Percentiles rank a stretch among this genome's conserved stretches.
phyloP scores from a whole-genome alignment of 306 rosid genomes.

The Potentilla sterilis region DNA sequence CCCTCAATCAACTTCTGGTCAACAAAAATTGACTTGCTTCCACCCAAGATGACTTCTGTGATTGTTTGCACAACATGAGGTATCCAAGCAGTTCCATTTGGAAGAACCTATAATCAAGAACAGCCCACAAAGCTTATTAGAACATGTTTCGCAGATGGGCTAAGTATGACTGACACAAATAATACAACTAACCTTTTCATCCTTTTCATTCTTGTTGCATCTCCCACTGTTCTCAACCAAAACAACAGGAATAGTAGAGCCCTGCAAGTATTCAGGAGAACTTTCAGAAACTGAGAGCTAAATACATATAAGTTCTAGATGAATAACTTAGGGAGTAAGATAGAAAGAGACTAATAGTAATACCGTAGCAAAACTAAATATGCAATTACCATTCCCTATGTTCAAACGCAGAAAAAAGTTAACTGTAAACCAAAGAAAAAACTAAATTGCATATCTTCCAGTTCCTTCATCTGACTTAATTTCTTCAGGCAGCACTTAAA shows the following conservation, averaged over 20 bases:
- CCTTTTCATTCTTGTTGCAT: conserved; percentile 77
- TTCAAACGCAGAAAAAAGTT: background rate
- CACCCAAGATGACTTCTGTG: conserved; percentile 60
- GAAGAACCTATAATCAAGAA: conserved; percentile 70
- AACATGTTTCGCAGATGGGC: background rate
- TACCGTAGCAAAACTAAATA: background rate
- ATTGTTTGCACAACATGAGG: conserved; percentile 70
- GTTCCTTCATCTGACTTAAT: background rate
- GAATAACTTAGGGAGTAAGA: background rate
- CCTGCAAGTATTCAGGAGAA: conserved; percentile 38
- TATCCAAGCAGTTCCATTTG: conserved; percentile 88
- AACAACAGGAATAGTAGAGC: conserved; percentile 60
- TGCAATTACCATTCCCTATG: background rate
- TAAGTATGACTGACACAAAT: conserved; percentile 10
- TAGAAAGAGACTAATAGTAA: background rate
- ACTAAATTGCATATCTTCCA: background rate
- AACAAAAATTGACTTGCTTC: conserved; percentile 59
- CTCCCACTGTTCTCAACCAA: conserved; percentile 95
- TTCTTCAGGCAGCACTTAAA: background rate
- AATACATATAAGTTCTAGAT: background rate
- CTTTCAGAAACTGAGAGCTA: background rate
- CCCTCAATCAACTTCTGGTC: conserved; percentile 89
- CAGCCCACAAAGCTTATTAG: conserved; percentile 15
- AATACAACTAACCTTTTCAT: conserved; percentile 70
- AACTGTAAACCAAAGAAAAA: background rate